Conservation (phyloP, 2,329 filamentous ascomycete genomes). For the Aspergillus latus region DNA sequence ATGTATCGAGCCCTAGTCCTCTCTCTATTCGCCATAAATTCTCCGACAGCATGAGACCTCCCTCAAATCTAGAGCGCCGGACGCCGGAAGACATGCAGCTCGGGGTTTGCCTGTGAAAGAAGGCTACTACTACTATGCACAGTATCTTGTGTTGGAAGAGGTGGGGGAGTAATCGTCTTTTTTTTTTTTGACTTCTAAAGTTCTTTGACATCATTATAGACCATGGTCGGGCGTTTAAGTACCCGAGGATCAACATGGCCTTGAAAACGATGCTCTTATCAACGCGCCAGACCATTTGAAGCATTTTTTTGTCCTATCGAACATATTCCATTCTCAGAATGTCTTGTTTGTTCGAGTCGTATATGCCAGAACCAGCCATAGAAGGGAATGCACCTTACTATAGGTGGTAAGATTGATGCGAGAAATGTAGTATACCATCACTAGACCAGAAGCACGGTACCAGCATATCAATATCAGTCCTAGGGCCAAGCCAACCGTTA, state of each 20-base stretch:
- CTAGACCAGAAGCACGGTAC: no score
- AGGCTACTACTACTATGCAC: not conserved
- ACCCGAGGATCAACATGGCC: not conserved
- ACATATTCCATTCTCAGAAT: no score
- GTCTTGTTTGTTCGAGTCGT: not conserved
- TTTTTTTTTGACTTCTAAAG: not conserved
- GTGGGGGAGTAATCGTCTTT: not conserved
- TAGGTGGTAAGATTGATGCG: not conserved
- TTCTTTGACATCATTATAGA: conserved; percentile 2
- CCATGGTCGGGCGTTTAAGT: not conserved
- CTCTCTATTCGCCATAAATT: conserved; percentile 5
- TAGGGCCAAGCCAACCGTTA: no score
- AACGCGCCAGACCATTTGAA: no score
- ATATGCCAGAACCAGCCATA: no score
- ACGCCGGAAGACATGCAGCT: not conserved
- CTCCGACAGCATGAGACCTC: conserved; percentile 12
- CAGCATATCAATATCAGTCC: no score
- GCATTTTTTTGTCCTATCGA: no score
- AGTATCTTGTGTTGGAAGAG: not conserved
- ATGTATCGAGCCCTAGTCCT: conserved; percentile 1
- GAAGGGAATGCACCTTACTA: not conserved
- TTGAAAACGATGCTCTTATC: not conserved
- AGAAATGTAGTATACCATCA: not conserved
- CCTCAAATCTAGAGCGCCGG: conserved; percentile 8
- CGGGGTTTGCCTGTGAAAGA: not conserved